phyloP scores from a whole-genome alignment of 2,329 filamentous ascomycete species.

The Trichoderma arundinaceum region DNA sequence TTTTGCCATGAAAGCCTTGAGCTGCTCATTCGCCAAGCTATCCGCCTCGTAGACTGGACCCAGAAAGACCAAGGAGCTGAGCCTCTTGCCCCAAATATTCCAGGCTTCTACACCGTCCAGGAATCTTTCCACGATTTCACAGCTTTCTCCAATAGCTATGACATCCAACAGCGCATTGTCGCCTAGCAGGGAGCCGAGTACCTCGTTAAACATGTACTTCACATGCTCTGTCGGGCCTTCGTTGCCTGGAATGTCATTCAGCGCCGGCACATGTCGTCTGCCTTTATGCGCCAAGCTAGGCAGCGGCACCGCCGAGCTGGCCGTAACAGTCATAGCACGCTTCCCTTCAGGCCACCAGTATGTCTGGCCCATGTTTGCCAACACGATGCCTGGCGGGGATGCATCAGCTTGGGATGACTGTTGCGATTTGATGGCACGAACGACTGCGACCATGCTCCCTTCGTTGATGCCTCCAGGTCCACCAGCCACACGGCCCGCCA shows the following conservation, averaged over 20 bases:
- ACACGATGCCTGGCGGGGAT: slow-evolving; percentile 64
- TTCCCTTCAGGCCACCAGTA: slow-evolving; percentile 73
- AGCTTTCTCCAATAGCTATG: slow-evolving; percentile 72
- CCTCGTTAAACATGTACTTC: slow-evolving; percentile 66
- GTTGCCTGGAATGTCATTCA: slow-evolving; percentile 70
- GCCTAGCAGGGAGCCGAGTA: slow-evolving; percentile 59
- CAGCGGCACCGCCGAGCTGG: slow-evolving; percentile 65
- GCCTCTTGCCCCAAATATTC: slow-evolving; percentile 48
- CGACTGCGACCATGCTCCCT: slow-evolving; percentile 73
- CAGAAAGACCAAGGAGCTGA: slow-evolving; percentile 58
- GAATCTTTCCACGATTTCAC: slow-evolving; percentile 62
- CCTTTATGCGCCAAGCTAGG: slow-evolving; percentile 66
- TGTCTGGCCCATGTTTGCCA: slow-evolving; percentile 79
- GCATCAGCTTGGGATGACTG: slow-evolving; percentile 43
- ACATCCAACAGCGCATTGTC: slow-evolving; percentile 67
- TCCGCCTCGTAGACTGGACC: slow-evolving; percentile 52
- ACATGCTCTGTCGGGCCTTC: slow-evolving; percentile 65
- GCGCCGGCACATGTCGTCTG: slow-evolving; percentile 54
- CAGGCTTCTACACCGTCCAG: slow-evolving; percentile 63
- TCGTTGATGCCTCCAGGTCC: slow-evolving; percentile 68
- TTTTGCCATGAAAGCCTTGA: slow-evolving; percentile 58
- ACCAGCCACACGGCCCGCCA: slow-evolving; percentile 71
- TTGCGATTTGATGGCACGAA: slow-evolving; percentile 52
- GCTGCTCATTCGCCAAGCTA: slow-evolving; percentile 50
- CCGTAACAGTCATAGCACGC: slow-evolving; percentile 62